A percentile compares a stretch with the other conserved stretches of the same genome.
Conservation (phyloP, 768 basidiomycete species). For the Lactarius psammicola region DNA sequence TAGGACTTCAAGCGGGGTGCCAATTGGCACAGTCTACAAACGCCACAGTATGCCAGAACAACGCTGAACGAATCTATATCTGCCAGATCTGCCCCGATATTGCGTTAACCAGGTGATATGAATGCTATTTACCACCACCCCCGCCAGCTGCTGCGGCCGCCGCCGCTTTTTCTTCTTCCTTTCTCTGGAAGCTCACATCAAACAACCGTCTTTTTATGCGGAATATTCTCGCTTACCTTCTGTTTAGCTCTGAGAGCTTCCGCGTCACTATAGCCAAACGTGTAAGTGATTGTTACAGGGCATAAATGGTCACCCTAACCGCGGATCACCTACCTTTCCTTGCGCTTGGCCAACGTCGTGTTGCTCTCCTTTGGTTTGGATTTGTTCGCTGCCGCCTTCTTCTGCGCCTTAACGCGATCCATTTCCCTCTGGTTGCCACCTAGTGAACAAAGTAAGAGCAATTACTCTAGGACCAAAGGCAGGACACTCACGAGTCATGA, state of each 20-base stretch:
- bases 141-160: slow-evolving; percentile 27
- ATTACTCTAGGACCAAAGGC: neutral
- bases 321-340: slow-evolving; percentile 60
- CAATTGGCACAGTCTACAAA: neutral
- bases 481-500: slow-evolving; percentile 28
- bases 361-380: slow-evolving; percentile 71
- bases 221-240: slow-evolving; percentile 50
- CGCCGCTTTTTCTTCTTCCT: slow-evolving; percentile 34
- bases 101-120: neutral
- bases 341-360: slow-evolving; percentile 59
- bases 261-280: slow-evolving; percentile 57
- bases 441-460: slow-evolving; percentile 32
- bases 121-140: slow-evolving; percentile 33
- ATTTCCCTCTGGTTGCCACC: slow-evolving; percentile 82
- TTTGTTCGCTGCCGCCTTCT: slow-evolving; percentile 60
- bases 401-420: slow-evolving; percentile 71
- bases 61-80: slow-evolving; percentile 12
- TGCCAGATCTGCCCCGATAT: slow-evolving; percentile 28
- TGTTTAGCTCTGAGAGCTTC: slow-evolving; percentile 74
- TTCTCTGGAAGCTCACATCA: slow-evolving; percentile 33
- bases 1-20: slow-evolving; percentile 1
- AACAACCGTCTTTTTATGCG: no score
- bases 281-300: slow-evolving; percentile 32
- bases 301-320: neutral
- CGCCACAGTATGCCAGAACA: neutral